These are phyloP conservation scores for Echinochloa phyllopogon DNA, from an alignment of 176 grass and related monocot species.

Conservation along the genomic window DNA sequence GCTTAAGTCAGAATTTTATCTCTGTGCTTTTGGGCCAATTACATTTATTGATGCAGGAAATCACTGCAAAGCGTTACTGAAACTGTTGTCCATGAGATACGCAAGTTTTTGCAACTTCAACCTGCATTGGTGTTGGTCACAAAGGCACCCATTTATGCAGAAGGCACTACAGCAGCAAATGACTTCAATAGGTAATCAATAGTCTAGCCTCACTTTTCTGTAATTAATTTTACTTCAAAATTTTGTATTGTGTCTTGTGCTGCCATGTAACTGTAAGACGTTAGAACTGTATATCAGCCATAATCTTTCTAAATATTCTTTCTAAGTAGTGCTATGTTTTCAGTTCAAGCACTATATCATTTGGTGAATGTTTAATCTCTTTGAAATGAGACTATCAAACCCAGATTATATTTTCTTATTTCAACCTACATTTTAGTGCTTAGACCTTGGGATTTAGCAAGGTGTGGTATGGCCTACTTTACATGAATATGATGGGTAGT, in stretches of 20 bases:
- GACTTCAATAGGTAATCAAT: slow-evolving; percentile 64
- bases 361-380: background rate
- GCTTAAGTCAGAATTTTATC: slow-evolving; percentile 16
- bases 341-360: background rate
- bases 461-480: background rate
- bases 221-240: slow-evolving; percentile 9
- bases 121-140: slow-evolving; percentile 82
- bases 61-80: slow-evolving; percentile 63
- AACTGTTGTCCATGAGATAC: slow-evolving; percentile 76
- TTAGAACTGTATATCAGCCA: slow-evolving; percentile 27
- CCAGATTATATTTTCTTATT: slow-evolving; percentile 9
- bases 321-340: background rate
- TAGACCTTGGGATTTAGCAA: background rate
- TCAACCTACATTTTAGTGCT: slow-evolving; percentile 13
- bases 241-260: background rate
- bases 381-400: slow-evolving; percentile 19
- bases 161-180: slow-evolving; percentile 51
- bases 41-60: slow-evolving; percentile 57
- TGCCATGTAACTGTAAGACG: slow-evolving; percentile 13
- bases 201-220: slow-evolving; percentile 34
- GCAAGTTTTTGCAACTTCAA: slow-evolving; percentile 68
- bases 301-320: background rate
- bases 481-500: background rate
- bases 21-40: slow-evolving; percentile 32
- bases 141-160: slow-evolving; percentile 67